Evolutionary conservation across 1,284 basidiomycete species (phyloP).

Genomic region (Jaminaea rosea): DNA sequence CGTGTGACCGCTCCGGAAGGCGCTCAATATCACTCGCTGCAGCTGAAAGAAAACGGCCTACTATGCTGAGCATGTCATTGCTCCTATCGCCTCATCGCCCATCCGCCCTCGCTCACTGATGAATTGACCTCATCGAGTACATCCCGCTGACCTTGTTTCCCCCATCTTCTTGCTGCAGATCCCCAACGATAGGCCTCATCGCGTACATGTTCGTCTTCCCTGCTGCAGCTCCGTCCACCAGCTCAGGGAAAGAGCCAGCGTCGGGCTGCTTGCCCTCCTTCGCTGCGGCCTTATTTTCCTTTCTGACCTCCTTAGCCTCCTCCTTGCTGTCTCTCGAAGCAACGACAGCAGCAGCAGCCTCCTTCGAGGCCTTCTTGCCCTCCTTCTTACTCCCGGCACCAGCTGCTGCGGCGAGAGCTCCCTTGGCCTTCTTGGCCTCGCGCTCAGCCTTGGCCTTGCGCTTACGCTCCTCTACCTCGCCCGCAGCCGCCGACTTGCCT

Average conservation of each 20-base stretch:
- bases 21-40: too few species aligned
- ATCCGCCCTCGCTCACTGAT: too few species aligned
- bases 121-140: constrained; percentile 27
- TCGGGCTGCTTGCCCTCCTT: too few species aligned
- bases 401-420: background rate
- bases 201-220: constrained; percentile 35
- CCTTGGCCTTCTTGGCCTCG: constrained; percentile 11
- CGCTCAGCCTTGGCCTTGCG: constrained; percentile 25
- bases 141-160: constrained; percentile 7
- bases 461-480: constrained; percentile 28
- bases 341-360: background rate
- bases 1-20: too few species aligned
- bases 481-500: constrained; percentile 35
- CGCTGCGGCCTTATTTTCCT: constrained; percentile 2
- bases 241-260: background rate
- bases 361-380: background rate
- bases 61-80: too few species aligned
- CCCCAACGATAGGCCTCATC: constrained; percentile 28
- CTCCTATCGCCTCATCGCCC: too few species aligned
- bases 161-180: constrained; percentile 1
- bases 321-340: background rate
- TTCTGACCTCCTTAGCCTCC: background rate
- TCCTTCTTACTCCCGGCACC: constrained; percentile 1
- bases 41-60: too few species aligned
- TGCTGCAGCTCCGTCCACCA: background rate